Conservation (phyloP, 495 filamentous ascomycete species). For the Aspergillus homomorphus region DNA sequence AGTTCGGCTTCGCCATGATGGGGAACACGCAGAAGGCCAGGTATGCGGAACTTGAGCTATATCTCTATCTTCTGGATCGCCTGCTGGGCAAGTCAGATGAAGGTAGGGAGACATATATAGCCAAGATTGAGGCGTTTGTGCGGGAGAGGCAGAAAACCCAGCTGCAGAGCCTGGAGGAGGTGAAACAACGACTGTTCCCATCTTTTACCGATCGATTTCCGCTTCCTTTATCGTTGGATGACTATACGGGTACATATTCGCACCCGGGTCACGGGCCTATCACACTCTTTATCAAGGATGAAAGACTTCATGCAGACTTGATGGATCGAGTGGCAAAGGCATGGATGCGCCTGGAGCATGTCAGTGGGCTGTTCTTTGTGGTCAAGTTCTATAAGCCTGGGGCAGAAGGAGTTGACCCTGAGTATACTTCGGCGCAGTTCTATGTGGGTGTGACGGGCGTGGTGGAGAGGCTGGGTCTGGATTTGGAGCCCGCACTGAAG, state of each 20-base stretch:
- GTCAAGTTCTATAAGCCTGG: not conserved
- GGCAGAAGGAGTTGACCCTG: not conserved
- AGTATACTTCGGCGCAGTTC: conserved; percentile 29
- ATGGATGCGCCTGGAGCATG: not conserved
- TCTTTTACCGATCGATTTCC: conserved; percentile 27
- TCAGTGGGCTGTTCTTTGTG: conserved; percentile 7
- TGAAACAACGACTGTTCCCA: conserved; percentile 25
- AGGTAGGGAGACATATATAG: conserved; percentile 12
- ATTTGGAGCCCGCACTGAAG: conserved; percentile 27
- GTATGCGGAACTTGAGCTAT: conserved; percentile 28
- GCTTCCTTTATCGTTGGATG: conserved; percentile 29
- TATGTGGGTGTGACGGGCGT: conserved; percentile 33
- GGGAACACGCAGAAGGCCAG: conserved; percentile 40
- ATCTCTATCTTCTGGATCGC: conserved; percentile 41
- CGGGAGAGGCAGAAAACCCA: not conserved
- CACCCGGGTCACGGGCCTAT: conserved; percentile 42
- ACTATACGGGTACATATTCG: conserved; percentile 40
- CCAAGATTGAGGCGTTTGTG: not conserved
- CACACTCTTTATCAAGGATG: not conserved
- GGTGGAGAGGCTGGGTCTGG: conserved; percentile 29
- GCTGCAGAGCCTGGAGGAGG: not conserved
- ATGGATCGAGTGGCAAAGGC: not conserved
- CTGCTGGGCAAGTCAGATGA: conserved; percentile 29
- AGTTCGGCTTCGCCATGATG: conserved; percentile 46
- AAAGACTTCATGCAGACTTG: not conserved